A percentile compares a stretch with the other conserved stretches of the same genome.
phyloP scores from a whole-genome alignment of 2,329 filamentous ascomycete species.

The Botrytis fabae region DNA sequence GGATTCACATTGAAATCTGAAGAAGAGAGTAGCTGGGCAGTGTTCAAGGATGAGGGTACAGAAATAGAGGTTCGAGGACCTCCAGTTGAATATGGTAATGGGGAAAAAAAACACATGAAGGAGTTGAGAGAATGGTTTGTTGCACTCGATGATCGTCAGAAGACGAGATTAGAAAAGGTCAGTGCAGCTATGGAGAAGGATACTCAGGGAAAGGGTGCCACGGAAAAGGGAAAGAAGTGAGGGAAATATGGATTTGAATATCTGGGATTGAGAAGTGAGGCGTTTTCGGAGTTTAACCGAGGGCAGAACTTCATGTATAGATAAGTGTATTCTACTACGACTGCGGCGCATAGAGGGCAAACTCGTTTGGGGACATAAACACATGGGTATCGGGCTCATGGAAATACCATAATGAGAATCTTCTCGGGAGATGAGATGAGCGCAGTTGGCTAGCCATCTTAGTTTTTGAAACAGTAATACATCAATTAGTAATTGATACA shows the following conservation, averaged over 20 bases:
- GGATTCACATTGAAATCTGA: slow-evolving; percentile 54
- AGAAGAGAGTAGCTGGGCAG: slow-evolving; percentile 60
- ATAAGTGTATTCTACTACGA: slow-evolving; percentile 8
- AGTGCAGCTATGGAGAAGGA: background rate
- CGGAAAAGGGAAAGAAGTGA: slow-evolving; percentile 21
- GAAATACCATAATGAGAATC: background rate
- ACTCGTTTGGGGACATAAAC: background rate
- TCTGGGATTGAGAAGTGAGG: background rate
- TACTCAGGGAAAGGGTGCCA: background rate
- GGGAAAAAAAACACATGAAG: slow-evolving; percentile 52
- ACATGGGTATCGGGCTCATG: background rate
- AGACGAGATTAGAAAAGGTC: slow-evolving; percentile 6
- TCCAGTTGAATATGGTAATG: slow-evolving; percentile 56
- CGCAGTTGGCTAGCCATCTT: background rate
- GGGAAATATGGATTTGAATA: background rate
- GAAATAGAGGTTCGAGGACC: slow-evolving; percentile 57
- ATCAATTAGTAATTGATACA: background rate
- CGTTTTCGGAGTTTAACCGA: background rate
- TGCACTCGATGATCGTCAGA: slow-evolving; percentile 44
- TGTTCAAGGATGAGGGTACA: slow-evolving; percentile 51
- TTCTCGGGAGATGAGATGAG: background rate
- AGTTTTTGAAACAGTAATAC: background rate
- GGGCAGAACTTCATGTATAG: background rate
- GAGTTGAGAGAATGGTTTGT: slow-evolving; percentile 50
- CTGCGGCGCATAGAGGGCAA: background rate